Conservation (phyloP, 768 basidiomycete species). For the Hypholoma fasciculare region DNA sequence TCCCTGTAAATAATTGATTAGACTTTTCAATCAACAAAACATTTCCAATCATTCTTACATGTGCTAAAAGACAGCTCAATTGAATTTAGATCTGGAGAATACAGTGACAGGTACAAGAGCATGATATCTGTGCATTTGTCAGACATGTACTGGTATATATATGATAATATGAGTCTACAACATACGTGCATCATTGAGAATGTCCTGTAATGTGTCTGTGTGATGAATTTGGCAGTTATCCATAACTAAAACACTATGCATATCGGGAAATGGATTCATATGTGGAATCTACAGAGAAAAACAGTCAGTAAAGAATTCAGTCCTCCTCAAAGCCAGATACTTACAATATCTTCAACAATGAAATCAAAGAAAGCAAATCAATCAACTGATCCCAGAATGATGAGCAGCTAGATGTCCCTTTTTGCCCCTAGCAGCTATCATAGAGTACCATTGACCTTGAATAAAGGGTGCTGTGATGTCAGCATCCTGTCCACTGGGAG, state of each 20-base stretch:
- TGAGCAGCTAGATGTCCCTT: conserved; percentile 34
- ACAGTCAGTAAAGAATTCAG: not conserved
- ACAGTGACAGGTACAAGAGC: conserved; percentile 31
- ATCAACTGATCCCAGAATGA: conserved; percentile 34
- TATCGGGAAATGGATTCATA: conserved; percentile 34
- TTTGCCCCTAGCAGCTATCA: conserved; percentile 32
- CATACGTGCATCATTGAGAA: conserved; percentile 23
- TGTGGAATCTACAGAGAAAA: conserved; percentile 24
- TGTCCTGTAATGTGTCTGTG: conserved; percentile 14
- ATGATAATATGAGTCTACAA: not conserved
- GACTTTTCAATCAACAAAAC: not conserved
- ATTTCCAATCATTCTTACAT: not conserved
- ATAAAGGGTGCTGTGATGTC: conserved; percentile 21
- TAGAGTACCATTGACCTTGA: conserved; percentile 27
- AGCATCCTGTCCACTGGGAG: conserved; percentile 23
- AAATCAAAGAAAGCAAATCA: conserved; percentile 34
- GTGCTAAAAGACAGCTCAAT: conserved; percentile 37
- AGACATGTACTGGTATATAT: not conserved
- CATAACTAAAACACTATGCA: conserved; percentile 30
- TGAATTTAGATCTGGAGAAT: conserved; percentile 36
- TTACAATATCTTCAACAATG: conserved; percentile 33
- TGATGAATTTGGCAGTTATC: conserved; percentile 42
- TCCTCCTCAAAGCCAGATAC: conserved; percentile 16
- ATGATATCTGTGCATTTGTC: conserved; percentile 2
- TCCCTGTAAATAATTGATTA: conserved; percentile 4